These are phyloP conservation scores for Dictyostelium firmibasis DNA, from an alignment of 78 protist species.

Conservation along the genomic window DNA sequence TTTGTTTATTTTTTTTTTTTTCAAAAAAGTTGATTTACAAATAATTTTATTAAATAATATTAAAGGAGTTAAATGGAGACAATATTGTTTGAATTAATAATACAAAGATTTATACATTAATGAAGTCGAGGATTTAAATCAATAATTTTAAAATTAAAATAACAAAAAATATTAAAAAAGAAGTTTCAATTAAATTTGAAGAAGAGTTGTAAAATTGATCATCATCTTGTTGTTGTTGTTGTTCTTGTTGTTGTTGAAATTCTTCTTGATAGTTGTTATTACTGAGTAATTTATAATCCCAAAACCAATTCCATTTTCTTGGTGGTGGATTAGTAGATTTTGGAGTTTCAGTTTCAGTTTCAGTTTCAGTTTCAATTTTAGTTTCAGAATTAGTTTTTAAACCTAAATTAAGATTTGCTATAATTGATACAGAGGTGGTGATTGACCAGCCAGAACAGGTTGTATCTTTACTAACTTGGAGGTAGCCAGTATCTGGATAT, in stretches of 20 bases:
- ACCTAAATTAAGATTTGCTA: not conserved
- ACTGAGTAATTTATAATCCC: not conserved
- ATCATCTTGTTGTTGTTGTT: not conserved
- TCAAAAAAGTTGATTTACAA: no score
- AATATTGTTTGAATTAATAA: no score
- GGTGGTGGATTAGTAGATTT: not conserved
- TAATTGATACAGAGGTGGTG: not conserved
- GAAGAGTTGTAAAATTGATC: not conserved
- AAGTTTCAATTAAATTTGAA: not conserved
- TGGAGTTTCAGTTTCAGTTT: not conserved
- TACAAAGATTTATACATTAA: not conserved
- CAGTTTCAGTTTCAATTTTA: not conserved
- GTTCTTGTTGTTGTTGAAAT: not conserved
- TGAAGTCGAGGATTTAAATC: not conserved
- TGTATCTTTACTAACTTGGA: not conserved
- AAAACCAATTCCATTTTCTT: not conserved
- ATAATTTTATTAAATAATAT: not conserved
- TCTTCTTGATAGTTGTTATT: not conserved
- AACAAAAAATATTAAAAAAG: not conserved
- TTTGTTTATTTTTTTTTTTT: not conserved
- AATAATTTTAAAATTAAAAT: not conserved
- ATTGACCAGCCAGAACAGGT: not conserved
- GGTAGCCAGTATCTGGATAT: slow-evolving; percentile 47
- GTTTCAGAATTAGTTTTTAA: no score
- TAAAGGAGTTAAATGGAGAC: no score